These are phyloP conservation scores for Bullera alba DNA, from an alignment of 768 basidiomycete genomes.

Conservation along the genomic window DNA sequence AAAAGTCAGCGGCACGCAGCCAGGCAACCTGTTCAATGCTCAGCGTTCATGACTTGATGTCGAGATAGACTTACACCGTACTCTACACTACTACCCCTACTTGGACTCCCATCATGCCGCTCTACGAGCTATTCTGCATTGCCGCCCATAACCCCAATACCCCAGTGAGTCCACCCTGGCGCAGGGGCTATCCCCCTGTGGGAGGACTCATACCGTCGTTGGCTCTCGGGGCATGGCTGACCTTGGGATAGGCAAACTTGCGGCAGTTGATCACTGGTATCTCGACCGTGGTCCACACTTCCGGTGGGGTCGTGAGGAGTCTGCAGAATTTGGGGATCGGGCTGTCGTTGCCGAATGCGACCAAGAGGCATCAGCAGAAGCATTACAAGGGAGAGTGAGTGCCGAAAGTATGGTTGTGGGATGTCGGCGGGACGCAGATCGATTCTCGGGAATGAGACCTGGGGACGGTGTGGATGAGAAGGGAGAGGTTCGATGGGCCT, in stretches of 20 bases:
- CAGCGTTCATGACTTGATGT: no score
- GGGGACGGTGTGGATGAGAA: no score
- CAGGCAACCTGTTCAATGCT: no score
- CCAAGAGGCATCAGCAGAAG: constrained; percentile 42
- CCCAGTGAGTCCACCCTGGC: constrained; percentile 33
- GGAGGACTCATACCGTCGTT: not conserved
- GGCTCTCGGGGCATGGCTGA: not conserved
- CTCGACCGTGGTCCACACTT: constrained; percentile 28
- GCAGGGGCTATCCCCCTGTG: no score
- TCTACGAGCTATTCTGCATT: constrained; percentile 46
- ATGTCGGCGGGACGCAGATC: no score
- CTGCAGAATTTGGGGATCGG: constrained; percentile 39
- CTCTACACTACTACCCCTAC: no score
- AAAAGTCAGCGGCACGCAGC: no score
- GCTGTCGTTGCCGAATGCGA: constrained; percentile 35
- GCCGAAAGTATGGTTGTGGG: not conserved
- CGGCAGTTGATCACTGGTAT: constrained; percentile 36
- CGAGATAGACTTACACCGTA: no score
- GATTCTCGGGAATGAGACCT: no score
- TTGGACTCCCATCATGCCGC: constrained; percentile 41
- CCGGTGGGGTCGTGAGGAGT: constrained; percentile 41
- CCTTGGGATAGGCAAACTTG: constrained; percentile 35
- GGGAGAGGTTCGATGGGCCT: no score
- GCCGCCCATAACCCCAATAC: constrained; percentile 39
- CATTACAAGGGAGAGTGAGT: constrained; percentile 44